Percentiles rank a stretch among this genome's conserved stretches.
phyloP scores from a whole-genome alignment of 1,139 yeast species.

The Geotrichum siamense region DNA sequence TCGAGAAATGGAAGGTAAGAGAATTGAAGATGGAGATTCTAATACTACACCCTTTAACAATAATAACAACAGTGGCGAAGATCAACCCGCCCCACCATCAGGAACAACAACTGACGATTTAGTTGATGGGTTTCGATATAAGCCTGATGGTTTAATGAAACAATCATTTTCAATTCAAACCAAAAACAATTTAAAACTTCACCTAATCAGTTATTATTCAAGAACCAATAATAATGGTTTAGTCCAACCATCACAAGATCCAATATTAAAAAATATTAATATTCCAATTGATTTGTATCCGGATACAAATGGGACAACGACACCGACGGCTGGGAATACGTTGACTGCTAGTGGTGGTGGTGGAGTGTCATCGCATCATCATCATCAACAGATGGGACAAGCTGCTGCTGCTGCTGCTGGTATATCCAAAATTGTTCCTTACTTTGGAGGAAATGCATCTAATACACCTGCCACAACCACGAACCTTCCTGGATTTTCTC shows the following conservation, averaged over 20 bases:
- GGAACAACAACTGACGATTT: not conserved
- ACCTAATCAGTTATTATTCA: conserved; percentile 49
- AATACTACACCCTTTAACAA: not conserved
- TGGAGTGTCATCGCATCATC: not conserved
- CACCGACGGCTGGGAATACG: not conserved
- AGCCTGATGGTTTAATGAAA: conserved; percentile 48
- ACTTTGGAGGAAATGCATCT: too few species aligned
- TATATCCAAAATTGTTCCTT: too few species aligned
- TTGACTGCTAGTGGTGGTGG: not conserved
- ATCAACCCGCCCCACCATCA: not conserved
- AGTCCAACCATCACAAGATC: conserved; percentile 40
- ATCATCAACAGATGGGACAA: conserved; percentile 17
- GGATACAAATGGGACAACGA: conserved; percentile 23
- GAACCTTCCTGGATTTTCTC: too few species aligned
- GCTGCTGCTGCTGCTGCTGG: conserved; percentile 5
- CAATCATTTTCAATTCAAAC: conserved; percentile 54
- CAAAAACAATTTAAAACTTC: conserved; percentile 46
- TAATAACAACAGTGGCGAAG: not conserved
- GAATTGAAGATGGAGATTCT: conserved; percentile 19
- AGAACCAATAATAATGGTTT: conserved; percentile 29
- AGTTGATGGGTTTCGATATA: conserved; percentile 35
- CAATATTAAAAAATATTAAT: conserved; percentile 31
- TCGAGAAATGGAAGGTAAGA: conserved; percentile 48
- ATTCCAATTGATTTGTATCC: conserved; percentile 41
- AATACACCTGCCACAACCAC: too few species aligned